These are phyloP conservation scores for Carex kokanica DNA, from an alignment of 176 grass and related monocot species.

Conservation along the genomic window DNA sequence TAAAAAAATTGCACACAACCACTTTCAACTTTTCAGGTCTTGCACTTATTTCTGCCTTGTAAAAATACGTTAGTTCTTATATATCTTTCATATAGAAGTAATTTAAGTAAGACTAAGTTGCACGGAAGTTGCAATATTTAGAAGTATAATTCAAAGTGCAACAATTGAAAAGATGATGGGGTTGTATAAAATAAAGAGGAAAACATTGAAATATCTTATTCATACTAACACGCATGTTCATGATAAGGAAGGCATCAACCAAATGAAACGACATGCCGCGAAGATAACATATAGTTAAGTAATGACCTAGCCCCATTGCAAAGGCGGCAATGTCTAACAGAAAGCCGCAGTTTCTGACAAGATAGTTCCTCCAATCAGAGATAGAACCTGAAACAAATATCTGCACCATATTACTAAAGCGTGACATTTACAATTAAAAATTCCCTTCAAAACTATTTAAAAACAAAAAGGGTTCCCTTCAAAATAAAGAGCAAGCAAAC, in stretches of 20 bases:
- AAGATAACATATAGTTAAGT: conserved; percentile 88
- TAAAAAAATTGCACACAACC: neutral
- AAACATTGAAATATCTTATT: conserved; percentile 7
- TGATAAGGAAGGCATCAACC: conserved; percentile 78
- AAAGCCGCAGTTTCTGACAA: conserved; percentile 89
- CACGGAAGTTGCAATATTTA: neutral
- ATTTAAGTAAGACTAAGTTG: neutral
- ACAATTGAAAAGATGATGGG: neutral
- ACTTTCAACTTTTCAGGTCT: neutral
- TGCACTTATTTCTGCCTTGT: neutral
- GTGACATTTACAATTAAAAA: conserved; percentile 2
- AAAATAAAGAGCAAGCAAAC: neutral
- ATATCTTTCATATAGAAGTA: neutral
- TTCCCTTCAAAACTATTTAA: conserved; percentile 13
- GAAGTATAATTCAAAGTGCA: neutral
- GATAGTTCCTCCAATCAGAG: conserved; percentile 74
- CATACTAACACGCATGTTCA: conserved; percentile 84
- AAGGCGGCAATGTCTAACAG: conserved; percentile 70
- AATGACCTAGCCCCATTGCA: conserved; percentile 77
- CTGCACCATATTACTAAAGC: conserved; percentile 20
- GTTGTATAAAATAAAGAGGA: neutral
- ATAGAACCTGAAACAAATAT: conserved; percentile 63
- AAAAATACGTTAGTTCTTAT: neutral
- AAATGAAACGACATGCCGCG: conserved; percentile 96
- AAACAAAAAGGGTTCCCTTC: conserved; percentile 6